Evolutionary conservation across 2,329 filamentous ascomycete species (phyloP), one percentile per base, ranked within the genome.

Genomic region (Fusarium sp.): DNA sequence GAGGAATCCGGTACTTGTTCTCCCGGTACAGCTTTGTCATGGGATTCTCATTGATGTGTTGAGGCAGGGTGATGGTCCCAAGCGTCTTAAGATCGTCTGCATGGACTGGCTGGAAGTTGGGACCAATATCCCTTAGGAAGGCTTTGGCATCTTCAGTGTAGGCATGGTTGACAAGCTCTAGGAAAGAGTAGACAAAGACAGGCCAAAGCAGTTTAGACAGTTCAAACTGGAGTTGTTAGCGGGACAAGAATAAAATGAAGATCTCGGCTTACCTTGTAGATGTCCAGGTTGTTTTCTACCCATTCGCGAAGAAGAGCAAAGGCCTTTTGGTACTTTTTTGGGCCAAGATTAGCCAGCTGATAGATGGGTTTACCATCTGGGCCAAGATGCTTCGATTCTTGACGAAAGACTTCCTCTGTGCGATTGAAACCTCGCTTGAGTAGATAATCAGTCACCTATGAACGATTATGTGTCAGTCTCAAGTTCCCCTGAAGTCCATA

Each of bases 351-450:
- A 66, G 94, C 91, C 20, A 89, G 88, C 55, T 85, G 83, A 50
- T 90, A 86, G 34, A 95, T 87, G 3, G 94, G 93, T 63, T 92
- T 89, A 11, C 94, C 95, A 78, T 94, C 93, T 24, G 91, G 87
- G 60, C 95, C 93, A 44, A 96, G 87, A 73, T 94, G 90, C 25
- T 92, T 90, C 2, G 95, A 97, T 80, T 99, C 96, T 79, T 94
- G 92, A 45, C 96, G 90, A 56, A 99, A 92, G 78, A 96, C 93
- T 22, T 95, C 93, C 80, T 99, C 96, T 1, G 96, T 98, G 25
- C 92, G 88, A 57, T 91, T 94, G 81, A 98, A 99, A 0, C 96
- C 96, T 73, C 98, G 95, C 80, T 99, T 99, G 4, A 94, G 89
- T 2, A 99, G 86, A 79, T 99, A 99, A 75, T 99, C 96, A 11